Base-by-base conservation (phyloP, 2,329 filamentous ascomycete genomes). In the Verticillium klebahnii region DNA sequence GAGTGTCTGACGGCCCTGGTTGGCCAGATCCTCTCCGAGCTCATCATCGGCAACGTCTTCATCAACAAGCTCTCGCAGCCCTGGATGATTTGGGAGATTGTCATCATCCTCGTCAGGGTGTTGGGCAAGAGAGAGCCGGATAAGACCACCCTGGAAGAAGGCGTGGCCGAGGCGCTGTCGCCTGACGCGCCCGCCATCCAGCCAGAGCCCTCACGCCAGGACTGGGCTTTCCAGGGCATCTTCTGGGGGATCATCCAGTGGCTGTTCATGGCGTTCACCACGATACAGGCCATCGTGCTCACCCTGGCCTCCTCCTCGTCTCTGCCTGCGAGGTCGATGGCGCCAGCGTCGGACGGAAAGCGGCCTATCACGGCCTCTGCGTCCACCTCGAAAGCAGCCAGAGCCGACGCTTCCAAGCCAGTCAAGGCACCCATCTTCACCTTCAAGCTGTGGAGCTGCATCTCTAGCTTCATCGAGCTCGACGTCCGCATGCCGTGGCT, bases 401-500 rank as follows among this genome's bases (percentile, higher is more conserved):
- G 67, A 60, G 45, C 58, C 8, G 29, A 36, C 39, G 58, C 58
- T 8, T 45, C 58, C 17, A 62, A 64, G 52, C 65, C 67, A 62
- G 62, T 65, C 64, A 85, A 82, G 73, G 83, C 82, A 62, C 89
- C 92, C 60, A 83, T 97, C 68, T 78, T 95, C 64, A 83, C 85
- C 67, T 97, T 95, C 82, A 86, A 85, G 69, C 73, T 92, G 59
- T 97, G 91, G 88, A 81, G 87, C 69, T 91, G 90, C 75, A 74
- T 89, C 61, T 88, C 87, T 65, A 88, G 86, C 73, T 76, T 96
- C 65, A 77, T 93, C 68, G 88, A 93, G 80, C 77, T 97, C 71
- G 82, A 89, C 67, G 75, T 80, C 67, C 90, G 92, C 75, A 96
- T 97, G 92, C 94, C 94, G 66, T 98, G 94, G 94, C 83, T 97